Base-by-base conservation (phyloP, 2,329 filamentous ascomycete species). In the Aspergillus novofumigatus region DNA sequence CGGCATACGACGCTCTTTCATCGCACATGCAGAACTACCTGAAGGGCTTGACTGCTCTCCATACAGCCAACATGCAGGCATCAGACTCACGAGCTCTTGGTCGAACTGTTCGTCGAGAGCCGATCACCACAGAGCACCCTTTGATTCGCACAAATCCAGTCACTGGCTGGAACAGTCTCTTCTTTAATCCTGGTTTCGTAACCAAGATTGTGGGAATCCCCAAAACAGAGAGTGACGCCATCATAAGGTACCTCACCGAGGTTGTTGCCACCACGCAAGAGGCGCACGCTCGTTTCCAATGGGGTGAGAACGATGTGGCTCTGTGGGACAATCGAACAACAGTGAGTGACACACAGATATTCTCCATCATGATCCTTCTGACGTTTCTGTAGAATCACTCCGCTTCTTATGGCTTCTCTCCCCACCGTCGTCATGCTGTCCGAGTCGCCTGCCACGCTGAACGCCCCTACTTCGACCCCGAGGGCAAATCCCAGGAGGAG, bases 281-380 rank as follows among this genome's bases (percentile, higher is more conserved):
- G 70, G 78, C 88, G 58, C 87, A 91, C 64, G 86, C 83, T 5
- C 80, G 88, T 20, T 85, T 87, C 66, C 80, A 82, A 62, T 88
- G 86, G 86, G 78, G 80, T 47, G 81, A 83, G 60, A 80, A 83
- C 45, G 87, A 88, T 56, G 83, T 90, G 1, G 85, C 85, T 0
- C 80, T 89, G 57, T 89, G 86, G 86, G 86, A 89, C 66, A 89
- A 88, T 61, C 76, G 85, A 20, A 74, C 80, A 41, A 80, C 77
- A 49, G 80, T 84, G 67, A 65, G 74, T 68, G 23, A 38, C 44
- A 6, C 52, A 11, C 26, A 9, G 21, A 14, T 29, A 14, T 6
- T 7, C 20, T 23, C 38, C 21, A 21, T 35, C 21, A 26, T n/a
- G n/a, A 8, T 23, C 3, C 17, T 32, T 2, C 23, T 47, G 8